Conservation (phyloP, 805 yeast species). For the Vanderwaltozyma tropicalis region DNA sequence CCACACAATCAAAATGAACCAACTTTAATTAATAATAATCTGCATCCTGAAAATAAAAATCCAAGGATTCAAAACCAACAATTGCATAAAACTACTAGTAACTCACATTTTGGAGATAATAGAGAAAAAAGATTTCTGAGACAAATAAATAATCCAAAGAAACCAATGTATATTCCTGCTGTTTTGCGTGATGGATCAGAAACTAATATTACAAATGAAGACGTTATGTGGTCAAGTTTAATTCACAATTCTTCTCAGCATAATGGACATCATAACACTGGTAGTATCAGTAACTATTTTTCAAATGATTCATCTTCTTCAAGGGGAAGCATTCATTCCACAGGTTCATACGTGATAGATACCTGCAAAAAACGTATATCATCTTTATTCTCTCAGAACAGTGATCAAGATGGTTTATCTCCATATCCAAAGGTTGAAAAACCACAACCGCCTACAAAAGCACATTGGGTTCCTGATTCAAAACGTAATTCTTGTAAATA, state of each 20-base stretch:
- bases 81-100: too few species aligned
- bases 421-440: slow-evolving; percentile 2
- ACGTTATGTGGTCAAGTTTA: slow-evolving; percentile 16
- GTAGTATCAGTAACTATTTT: neutral
- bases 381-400: slow-evolving; percentile 10
- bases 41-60: too few species aligned
- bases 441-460: slow-evolving; percentile 37
- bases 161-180: slow-evolving; percentile 86
- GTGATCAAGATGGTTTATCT: slow-evolving; percentile 1
- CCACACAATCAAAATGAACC: neutral
- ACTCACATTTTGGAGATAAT: too few species aligned
- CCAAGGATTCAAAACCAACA: too few species aligned
- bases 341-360: slow-evolving; percentile 13
- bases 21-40: too few species aligned
- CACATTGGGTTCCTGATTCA: slow-evolving; percentile 70
- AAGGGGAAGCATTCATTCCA: slow-evolving; percentile 20
- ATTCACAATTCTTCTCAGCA: neutral
- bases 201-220: slow-evolving; percentile 35
- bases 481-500: slow-evolving; percentile 51
- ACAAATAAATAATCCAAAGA: slow-evolving; percentile 70
- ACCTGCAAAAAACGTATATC: slow-evolving; percentile 10
- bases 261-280: neutral
- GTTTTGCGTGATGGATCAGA: slow-evolving; percentile 51
- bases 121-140: slow-evolving; percentile 30
- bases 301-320: slow-evolving; percentile 6